Conservation (phyloP, 192 early-diverging fungal species). For the Coemansia sp. region DNA sequence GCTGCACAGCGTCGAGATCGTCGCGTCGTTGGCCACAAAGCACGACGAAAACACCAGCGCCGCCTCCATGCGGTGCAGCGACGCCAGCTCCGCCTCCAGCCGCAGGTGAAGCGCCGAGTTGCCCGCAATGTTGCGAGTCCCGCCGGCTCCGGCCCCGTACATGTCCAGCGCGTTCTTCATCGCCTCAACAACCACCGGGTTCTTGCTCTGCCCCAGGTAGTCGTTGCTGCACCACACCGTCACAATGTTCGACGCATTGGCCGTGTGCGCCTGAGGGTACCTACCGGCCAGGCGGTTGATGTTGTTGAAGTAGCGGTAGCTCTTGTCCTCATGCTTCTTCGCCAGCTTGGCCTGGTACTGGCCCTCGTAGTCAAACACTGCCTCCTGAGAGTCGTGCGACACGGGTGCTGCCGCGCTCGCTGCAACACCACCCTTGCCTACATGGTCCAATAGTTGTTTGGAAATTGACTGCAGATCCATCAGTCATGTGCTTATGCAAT, state of each 20-base stretch:
- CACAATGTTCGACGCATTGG: slow-evolving; percentile 79
- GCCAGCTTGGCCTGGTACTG: slow-evolving; percentile 83
- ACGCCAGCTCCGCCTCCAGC: slow-evolving; percentile 88
- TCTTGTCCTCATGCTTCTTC: slow-evolving; percentile 96
- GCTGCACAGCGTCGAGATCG: slow-evolving; percentile 83
- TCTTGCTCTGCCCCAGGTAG: slow-evolving; percentile 95
- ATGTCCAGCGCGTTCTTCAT: slow-evolving; percentile 95
- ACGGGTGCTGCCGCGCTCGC: slow-evolving; percentile 10
- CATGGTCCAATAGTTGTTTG: not conserved
- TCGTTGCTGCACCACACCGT: slow-evolving; percentile 99
- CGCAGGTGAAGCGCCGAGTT: slow-evolving; percentile 94
- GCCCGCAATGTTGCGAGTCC: slow-evolving; percentile 98
- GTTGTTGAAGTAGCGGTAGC: slow-evolving; percentile 99
- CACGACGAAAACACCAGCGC: slow-evolving; percentile 96
- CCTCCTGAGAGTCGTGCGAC: slow-evolving; percentile 30
- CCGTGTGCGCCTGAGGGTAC: slow-evolving; percentile 94
- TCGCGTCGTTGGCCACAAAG: slow-evolving; percentile 98
- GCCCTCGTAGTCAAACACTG: slow-evolving; percentile 86
- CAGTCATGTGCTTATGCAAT: not conserved
- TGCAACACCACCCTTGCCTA: not conserved
- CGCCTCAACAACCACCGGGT: slow-evolving; percentile 76
- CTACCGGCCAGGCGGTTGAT: slow-evolving; percentile 94
- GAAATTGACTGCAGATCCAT: not conserved
- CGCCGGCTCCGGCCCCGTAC: slow-evolving; percentile 98
- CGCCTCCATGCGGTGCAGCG: slow-evolving; percentile 86